These are phyloP conservation scores for Fusarium buxicola DNA, from an alignment of 2,329 filamentous ascomycete genomes.

Conservation along the genomic window DNA sequence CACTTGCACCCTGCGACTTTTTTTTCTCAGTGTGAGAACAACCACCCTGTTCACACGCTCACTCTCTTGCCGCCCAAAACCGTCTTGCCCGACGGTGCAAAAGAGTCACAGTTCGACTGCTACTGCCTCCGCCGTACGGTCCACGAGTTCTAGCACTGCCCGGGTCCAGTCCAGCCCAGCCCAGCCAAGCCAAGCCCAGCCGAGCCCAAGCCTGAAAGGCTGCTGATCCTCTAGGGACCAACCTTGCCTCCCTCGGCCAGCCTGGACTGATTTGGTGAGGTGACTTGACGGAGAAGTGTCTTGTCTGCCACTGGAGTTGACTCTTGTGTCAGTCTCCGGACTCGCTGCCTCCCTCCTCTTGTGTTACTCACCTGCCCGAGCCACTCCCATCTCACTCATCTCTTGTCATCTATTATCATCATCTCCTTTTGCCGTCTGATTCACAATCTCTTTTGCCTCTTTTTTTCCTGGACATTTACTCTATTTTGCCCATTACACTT, in stretches of 20 bases:
- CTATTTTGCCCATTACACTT: slow-evolving; percentile 28
- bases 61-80: slow-evolving; percentile 29
- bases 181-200: slow-evolving; percentile 36
- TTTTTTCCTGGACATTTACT: slow-evolving; percentile 20
- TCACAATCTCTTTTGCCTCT: slow-evolving; percentile 19
- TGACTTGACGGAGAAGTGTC: slow-evolving; percentile 40
- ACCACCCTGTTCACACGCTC: slow-evolving; percentile 23
- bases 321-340: slow-evolving; percentile 44
- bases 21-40: slow-evolving; percentile 28
- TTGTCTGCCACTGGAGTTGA: slow-evolving; percentile 34
- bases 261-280: slow-evolving; percentile 40
- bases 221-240: slow-evolving; percentile 32
- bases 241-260: slow-evolving; percentile 38
- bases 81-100: slow-evolving; percentile 27
- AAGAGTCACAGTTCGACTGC: slow-evolving; percentile 30
- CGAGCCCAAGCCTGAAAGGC: slow-evolving; percentile 41
- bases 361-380: slow-evolving; percentile 43
- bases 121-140: slow-evolving; percentile 12
- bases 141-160: slow-evolving; percentile 41
- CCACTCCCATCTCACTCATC: slow-evolving; percentile 25
- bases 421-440: slow-evolving; percentile 22
- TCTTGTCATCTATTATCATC: slow-evolving; percentile 12
- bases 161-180: slow-evolving; percentile 37
- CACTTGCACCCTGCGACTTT: slow-evolving; percentile 62
- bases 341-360: slow-evolving; percentile 37